These are phyloP conservation scores for Eucalyptus cloeziana DNA, from an alignment of 345 rosid species.

Conservation along the genomic window DNA sequence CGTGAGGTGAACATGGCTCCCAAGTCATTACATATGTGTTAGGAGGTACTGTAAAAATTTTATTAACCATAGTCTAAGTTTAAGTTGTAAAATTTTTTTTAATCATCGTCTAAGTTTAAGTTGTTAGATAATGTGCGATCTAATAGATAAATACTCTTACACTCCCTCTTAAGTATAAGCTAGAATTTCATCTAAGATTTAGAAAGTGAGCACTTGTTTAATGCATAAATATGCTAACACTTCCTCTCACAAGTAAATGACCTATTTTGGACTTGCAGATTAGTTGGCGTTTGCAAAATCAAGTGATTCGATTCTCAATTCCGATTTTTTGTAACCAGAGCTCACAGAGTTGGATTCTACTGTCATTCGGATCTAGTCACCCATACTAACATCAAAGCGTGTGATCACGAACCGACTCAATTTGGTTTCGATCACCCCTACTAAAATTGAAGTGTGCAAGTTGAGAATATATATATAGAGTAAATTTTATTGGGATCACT, in stretches of 20 bases:
- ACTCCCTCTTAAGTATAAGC: not conserved
- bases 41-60: not conserved
- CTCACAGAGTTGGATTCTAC: no score
- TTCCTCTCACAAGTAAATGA: not conserved
- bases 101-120: not conserved
- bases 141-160: not conserved
- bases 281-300: not conserved
- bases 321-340: not conserved
- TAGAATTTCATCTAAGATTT: not conserved
- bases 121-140: not conserved
- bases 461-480: not conserved
- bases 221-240: not conserved
- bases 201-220: not conserved
- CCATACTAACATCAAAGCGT: not conserved
- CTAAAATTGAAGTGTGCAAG: not conserved
- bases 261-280: not conserved
- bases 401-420: accelerated
- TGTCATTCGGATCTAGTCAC: accelerated
- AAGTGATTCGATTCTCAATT: not conserved
- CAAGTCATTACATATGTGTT: not conserved
- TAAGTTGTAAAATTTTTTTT: not conserved
- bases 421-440: accelerated
- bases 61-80: not conserved
- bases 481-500: not conserved
- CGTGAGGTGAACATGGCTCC: not conserved